Base-by-base conservation (phyloP, 768 basidiomycete species). In the Mycena filopes region DNA sequence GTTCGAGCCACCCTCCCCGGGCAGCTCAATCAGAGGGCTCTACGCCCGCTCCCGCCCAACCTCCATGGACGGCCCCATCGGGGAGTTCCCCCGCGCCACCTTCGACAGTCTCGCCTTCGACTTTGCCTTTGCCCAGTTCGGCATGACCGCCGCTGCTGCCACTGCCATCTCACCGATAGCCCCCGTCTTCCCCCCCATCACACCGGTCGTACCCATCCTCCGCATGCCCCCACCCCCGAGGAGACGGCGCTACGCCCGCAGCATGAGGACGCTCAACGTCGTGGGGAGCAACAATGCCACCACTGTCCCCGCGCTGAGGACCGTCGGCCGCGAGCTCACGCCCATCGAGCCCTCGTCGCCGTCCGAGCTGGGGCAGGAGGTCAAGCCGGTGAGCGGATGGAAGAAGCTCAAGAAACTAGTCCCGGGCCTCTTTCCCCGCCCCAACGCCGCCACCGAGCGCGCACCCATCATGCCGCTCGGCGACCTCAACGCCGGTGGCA, bases 31-130 rank as follows among this genome's bases (percentile, higher is more conserved):
- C 2, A 49, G 42, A 18, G 58, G 38, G 2, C n/a, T 59, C 12
- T 59, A 59, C 26, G 58, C 50, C n/a, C 58, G 58, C 47, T 59
- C 48, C 20, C 58, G 58, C 26, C 58, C 58, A 11, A 50, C 58
- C 4, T 59, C 58, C 8, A 42, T 42, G 36, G 47, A 59, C 20
- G 58, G 47, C 56, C 25, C 47, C 13, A 16, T 48, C 42, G 36
- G 53, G 10, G 36, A 51, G 13, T 61, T 61, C 60, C 60, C 60
- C 11, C n/a, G 25, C 46, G 18, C n/a, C n/a, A n/a, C 36, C 42
- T 26, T n/a, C n/a, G n/a, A n/a, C 31, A 2, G 7, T n/a, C n/a
- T n/a, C n/a, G n/a, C n/a, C n/a, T n/a, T n/a, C 23, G 49, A 53
- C 21, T 31, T 53, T 42, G 47, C n/a, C n/a, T 40, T 42, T 4